phyloP scores from a whole-genome alignment of 192 early-diverging fungal species.

The Coemansia sp. region DNA sequence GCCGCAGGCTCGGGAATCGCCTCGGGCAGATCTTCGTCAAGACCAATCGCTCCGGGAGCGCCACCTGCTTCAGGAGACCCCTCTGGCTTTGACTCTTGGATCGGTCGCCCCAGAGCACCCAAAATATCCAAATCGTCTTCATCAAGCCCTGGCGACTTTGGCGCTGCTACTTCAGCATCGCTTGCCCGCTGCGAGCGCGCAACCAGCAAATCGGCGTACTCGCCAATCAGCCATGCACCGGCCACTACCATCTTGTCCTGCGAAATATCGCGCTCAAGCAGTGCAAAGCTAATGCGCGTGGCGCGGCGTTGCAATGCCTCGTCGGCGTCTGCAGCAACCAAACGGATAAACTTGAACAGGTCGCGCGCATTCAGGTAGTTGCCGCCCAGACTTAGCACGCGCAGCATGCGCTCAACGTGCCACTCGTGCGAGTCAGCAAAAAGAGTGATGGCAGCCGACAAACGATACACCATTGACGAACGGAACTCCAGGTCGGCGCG shows the following conservation, averaged over 20 bases:
- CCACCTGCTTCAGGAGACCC: not conserved
- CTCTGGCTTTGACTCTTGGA: not conserved
- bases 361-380: constrained; percentile 74
- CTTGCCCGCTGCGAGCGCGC: not conserved
- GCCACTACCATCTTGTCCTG: constrained; percentile 89
- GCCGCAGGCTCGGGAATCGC: constrained; percentile 62
- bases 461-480: constrained; percentile 85
- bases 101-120: constrained; percentile 40
- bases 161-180: not conserved
- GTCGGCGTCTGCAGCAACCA: constrained; percentile 73
- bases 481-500: constrained; percentile 87
- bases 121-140: constrained; percentile 48
- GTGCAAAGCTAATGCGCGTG: constrained; percentile 82
- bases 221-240: constrained; percentile 92
- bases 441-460: constrained; percentile 88
- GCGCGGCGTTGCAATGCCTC: constrained; percentile 80
- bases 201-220: constrained; percentile 92
- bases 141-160: constrained; percentile 22
- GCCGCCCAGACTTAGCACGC: constrained; percentile 78
- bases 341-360: constrained; percentile 82
- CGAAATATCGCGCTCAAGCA: constrained; percentile 68
- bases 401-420: constrained; percentile 94
- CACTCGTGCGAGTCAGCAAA: constrained; percentile 94
- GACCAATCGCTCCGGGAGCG: constrained; percentile 8
- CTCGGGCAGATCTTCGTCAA: constrained; percentile 33